phyloP scores from a whole-genome alignment of 495 filamentous ascomycete genomes.

The Patellaria atrata region DNA sequence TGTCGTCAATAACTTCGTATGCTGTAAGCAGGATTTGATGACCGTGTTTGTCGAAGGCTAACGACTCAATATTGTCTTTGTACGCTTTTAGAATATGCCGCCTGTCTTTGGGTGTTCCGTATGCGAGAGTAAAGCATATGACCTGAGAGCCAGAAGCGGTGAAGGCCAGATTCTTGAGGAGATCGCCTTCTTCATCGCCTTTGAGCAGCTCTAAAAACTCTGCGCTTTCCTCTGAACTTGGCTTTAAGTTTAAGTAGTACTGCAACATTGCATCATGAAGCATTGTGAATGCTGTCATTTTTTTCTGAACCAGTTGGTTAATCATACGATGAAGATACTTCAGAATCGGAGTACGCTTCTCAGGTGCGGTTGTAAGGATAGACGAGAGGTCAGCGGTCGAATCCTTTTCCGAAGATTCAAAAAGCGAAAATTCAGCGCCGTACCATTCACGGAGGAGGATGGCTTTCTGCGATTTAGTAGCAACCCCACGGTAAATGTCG shows the following conservation, averaged over 20 bases:
- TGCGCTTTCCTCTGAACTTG: constrained; percentile 59
- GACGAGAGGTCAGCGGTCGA: constrained; percentile 46
- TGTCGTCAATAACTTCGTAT: constrained; percentile 88
- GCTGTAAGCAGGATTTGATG: constrained; percentile 71
- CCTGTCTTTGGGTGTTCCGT: constrained; percentile 80
- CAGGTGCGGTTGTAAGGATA: constrained; percentile 61
- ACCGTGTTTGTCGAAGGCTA: constrained; percentile 64
- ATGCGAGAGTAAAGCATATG: constrained; percentile 64
- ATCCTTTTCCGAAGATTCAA: constrained; percentile 33
- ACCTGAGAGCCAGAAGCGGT: constrained; percentile 75
- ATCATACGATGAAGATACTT: constrained; percentile 68
- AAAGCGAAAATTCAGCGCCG: constrained; percentile 81
- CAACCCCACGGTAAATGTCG: constrained; percentile 80
- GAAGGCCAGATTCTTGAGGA: constrained; percentile 90
- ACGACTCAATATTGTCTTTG: constrained; percentile 68
- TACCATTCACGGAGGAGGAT: constrained; percentile 90
- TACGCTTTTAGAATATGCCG: constrained; percentile 74
- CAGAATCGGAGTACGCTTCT: constrained; percentile 78
- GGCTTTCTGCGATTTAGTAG: constrained; percentile 68
- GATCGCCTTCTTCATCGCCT: constrained; percentile 59
- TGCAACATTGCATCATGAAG: constrained; percentile 96
- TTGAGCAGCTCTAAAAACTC: constrained; percentile 86
- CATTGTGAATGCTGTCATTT: constrained; percentile 87
- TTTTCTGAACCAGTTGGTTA: constrained; percentile 87
- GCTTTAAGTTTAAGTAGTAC: constrained; percentile 69